Percentiles rank a stretch among this genome's conserved stretches.
These are phyloP conservation scores for Paracoccidioides lutzii DNA, from an alignment of 2,329 filamentous ascomycete species.

Conservation along the genomic window DNA sequence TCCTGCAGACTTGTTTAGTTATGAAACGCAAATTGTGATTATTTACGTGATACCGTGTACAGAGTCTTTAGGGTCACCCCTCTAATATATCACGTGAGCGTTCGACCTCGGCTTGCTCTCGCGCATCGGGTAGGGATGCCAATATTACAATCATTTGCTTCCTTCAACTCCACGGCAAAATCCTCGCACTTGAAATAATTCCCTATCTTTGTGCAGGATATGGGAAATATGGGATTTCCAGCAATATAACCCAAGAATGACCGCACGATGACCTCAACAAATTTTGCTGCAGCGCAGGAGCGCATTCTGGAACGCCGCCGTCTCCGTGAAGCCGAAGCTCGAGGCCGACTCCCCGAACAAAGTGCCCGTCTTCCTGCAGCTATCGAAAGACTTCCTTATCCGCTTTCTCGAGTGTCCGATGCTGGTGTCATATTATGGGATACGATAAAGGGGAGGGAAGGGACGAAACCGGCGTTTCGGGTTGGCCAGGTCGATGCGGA, in stretches of 20 bases:
- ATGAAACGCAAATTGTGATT: too few species aligned
- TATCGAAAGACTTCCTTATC: constrained; percentile 47
- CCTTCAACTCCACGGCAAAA: not conserved
- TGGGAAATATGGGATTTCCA: not conserved
- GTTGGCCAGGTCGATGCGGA: constrained; percentile 96
- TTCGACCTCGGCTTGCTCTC: not conserved
- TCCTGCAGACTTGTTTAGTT: too few species aligned
- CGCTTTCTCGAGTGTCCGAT: constrained; percentile 44
- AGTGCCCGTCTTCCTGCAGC: constrained; percentile 41
- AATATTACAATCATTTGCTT: not conserved
- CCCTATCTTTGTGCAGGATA: not conserved
- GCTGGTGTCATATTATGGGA: constrained; percentile 49
- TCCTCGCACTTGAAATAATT: not conserved
- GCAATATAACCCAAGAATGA: constrained; percentile 17
- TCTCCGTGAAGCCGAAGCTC: constrained; percentile 56
- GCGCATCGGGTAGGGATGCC: not conserved
- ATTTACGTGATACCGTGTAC: too few species aligned
- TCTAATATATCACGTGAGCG: not conserved
- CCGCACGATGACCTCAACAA: constrained; percentile 43
- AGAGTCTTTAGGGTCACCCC: too few species aligned
- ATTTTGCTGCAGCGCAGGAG: constrained; percentile 81
- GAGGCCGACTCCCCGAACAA: constrained; percentile 37
- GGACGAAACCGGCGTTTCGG: constrained; percentile 72
- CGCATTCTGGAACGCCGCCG: constrained; percentile 70
- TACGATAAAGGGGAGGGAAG: constrained; percentile 57